phyloP scores from a whole-genome alignment of 2,329 filamentous ascomycete genomes.

The Coniochaeta prunicola region DNA sequence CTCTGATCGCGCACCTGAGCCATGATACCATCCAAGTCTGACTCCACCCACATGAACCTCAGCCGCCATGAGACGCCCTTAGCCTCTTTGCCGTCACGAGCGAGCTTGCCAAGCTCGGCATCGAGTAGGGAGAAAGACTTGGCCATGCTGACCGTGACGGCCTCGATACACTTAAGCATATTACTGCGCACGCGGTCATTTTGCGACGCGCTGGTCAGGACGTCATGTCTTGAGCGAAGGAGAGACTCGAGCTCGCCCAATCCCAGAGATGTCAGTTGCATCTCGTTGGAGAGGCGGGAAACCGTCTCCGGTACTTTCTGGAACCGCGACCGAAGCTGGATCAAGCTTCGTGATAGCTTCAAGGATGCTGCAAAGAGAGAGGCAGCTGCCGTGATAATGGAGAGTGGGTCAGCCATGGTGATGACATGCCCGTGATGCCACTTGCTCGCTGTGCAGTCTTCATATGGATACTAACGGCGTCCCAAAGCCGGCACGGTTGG shows the following conservation, averaged over 20 bases:
- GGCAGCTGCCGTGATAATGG: neutral
- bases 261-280: neutral
- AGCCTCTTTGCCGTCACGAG: neutral
- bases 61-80: neutral
- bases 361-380: neutral
- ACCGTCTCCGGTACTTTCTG: neutral
- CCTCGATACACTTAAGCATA: neutral
- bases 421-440: neutral
- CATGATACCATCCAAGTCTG: neutral
- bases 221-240: neutral
- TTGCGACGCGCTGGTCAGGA: neutral
- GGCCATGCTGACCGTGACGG: neutral
- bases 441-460: neutral
- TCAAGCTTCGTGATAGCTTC: neutral
- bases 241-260: neutral
- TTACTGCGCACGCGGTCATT: neutral
- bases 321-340: neutral
- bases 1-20: slow-evolving; percentile 1
- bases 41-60: slow-evolving; percentile 1
- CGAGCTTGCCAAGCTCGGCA: neutral
- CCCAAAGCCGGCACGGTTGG: no score
- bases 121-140: neutral
- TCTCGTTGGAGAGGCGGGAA: neutral
- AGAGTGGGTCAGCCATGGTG: neutral
- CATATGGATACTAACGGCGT: neutral